Conservation (phyloP, 2,329 filamentous ascomycete genomes). For the Neonectria coccinea region DNA sequence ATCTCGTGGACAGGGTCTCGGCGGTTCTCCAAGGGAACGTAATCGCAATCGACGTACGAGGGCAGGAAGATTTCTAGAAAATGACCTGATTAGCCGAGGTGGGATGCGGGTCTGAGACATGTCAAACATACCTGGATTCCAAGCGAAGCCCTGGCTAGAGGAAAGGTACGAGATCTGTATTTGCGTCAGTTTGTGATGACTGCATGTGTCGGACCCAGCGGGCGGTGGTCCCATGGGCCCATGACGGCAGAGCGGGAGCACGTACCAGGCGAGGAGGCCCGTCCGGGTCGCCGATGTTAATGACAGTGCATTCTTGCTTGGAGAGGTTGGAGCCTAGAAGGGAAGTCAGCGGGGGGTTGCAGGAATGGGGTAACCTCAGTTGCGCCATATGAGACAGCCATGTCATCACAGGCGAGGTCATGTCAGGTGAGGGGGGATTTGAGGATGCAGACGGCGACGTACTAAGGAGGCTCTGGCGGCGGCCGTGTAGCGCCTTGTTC, state of each 20-base stretch:
- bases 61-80: constrained; percentile 80
- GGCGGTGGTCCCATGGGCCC: constrained; percentile 8
- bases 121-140: constrained; percentile 75
- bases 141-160: constrained; percentile 83
- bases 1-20: constrained; percentile 85
- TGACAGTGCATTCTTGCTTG: constrained; percentile 81
- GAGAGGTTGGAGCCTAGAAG: constrained; percentile 75
- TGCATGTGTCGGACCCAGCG: constrained; percentile 3
- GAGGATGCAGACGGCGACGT: constrained; percentile 38
- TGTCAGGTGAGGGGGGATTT: constrained; percentile 18
- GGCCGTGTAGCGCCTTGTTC: constrained; percentile 62
- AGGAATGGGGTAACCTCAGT: constrained; percentile 12
- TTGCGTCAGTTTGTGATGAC: constrained; percentile 8
- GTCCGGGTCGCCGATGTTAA: constrained; percentile 81
- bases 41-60: constrained; percentile 80
- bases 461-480: constrained; percentile 74
- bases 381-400: constrained; percentile 26
- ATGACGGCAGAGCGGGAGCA: constrained; percentile 21
- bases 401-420: constrained; percentile 28
- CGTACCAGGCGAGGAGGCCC: constrained; percentile 78
- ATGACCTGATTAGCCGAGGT: constrained; percentile 21
- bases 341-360: constrained; percentile 44
- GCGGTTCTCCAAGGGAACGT: constrained; percentile 78
- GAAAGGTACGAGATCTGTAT: constrained; percentile 81
- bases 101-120: neutral